These are phyloP conservation scores for Penicillium crystallinum DNA, from an alignment of 495 filamentous ascomycete species.

Conservation along the genomic window DNA sequence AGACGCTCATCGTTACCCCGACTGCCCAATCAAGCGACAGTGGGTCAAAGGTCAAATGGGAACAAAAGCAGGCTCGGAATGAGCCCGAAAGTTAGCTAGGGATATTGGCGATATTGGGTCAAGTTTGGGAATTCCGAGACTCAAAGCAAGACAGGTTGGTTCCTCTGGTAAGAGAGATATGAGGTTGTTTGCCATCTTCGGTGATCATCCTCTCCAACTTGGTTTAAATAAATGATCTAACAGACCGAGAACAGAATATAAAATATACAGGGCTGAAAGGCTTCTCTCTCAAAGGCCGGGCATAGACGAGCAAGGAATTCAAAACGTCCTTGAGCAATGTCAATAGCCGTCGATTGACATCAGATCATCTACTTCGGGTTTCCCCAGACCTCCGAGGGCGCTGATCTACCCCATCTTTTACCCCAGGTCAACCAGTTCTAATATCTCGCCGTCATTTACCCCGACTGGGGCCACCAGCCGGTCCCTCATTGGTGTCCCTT, in stretches of 20 bases:
- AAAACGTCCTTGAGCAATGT: not conserved
- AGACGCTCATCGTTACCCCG: not conserved
- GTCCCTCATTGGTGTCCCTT: not conserved
- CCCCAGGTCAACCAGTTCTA: not conserved
- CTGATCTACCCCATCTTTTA: slow-evolving; percentile 1
- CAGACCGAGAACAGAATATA: no score
- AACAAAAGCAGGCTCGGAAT: not conserved
- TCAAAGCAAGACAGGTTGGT: no score
- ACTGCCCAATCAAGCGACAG: no score
- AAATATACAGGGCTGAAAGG: not conserved
- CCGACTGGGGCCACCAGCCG: not conserved
- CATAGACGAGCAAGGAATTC: not conserved
- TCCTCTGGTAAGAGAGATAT: not conserved
- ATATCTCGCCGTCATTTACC: not conserved
- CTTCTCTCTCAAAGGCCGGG: not conserved
- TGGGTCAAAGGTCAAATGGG: no score
- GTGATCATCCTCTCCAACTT: no score
- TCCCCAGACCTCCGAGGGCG: slow-evolving; percentile 1
- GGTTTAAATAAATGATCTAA: no score
- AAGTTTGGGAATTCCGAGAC: not conserved
- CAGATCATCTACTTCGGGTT: not conserved
- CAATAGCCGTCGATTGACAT: slow-evolving; percentile 3
- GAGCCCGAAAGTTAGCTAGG: not conserved
- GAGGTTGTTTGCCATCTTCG: not conserved
- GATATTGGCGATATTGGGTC: not conserved